These are phyloP conservation scores for Ascochyta viciae-villosae DNA, from an alignment of 2,329 filamentous ascomycete genomes.

Conservation along the genomic window DNA sequence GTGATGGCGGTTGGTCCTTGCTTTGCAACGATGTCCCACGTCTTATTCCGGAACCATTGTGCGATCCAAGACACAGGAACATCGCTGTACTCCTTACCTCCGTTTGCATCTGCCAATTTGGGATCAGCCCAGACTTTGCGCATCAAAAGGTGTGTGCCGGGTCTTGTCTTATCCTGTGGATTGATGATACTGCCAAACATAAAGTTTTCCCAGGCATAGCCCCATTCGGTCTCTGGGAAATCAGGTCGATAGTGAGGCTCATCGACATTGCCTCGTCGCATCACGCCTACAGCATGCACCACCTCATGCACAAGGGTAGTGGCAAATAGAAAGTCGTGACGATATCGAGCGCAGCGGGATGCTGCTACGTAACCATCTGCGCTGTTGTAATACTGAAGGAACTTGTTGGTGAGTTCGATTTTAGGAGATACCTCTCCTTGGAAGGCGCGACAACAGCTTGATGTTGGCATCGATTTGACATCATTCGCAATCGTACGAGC, in stretches of 20 bases:
- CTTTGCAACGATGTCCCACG: slow-evolving; percentile 36
- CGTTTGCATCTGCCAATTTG: slow-evolving; percentile 15
- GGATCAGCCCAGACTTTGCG: slow-evolving; percentile 38
- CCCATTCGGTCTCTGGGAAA: slow-evolving; percentile 41
- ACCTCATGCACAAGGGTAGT: slow-evolving; percentile 44
- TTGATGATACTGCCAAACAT: slow-evolving; percentile 46
- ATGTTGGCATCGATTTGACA: slow-evolving; percentile 10
- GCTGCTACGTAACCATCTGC: slow-evolving; percentile 28
- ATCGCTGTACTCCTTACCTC: slow-evolving; percentile 40
- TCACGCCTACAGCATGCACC: slow-evolving; percentile 43
- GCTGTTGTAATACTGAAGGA: slow-evolving; percentile 27
- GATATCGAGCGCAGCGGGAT: slow-evolving; percentile 38
- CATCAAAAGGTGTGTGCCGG: slow-evolving; percentile 34
- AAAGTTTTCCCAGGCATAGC: slow-evolving; percentile 48
- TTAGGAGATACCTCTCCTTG: slow-evolving; percentile 17
- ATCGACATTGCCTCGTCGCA: slow-evolving; percentile 35
- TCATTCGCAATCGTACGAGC: slow-evolving; percentile 27
- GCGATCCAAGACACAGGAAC: slow-evolving; percentile 45
- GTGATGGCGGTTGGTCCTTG: slow-evolving; percentile 30
- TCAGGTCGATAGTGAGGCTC: slow-evolving; percentile 38
- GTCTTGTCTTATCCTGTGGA: slow-evolving; percentile 29
- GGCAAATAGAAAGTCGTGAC: slow-evolving; percentile 46
- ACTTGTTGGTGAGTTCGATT: slow-evolving; percentile 35
- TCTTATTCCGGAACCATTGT: slow-evolving; percentile 46
- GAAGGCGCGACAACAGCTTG: slow-evolving; percentile 24